Evolutionary conservation across 2,329 filamentous ascomycete genomes (phyloP).

Genomic region (Monosporascus sp.): DNA sequence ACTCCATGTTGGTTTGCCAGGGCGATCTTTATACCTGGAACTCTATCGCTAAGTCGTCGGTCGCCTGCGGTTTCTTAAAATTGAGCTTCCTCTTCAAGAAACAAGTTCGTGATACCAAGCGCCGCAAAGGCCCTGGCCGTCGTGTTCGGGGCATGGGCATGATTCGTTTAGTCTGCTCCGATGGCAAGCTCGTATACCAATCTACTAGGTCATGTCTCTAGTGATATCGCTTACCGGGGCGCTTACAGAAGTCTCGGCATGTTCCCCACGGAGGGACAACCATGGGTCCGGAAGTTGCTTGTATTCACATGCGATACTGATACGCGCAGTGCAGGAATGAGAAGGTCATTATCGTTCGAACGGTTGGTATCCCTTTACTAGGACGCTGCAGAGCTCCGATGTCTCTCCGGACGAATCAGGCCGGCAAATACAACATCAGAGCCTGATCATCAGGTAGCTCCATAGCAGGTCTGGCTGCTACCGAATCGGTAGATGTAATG

Average conservation of each 20-base stretch:
- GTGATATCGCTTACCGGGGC: neutral
- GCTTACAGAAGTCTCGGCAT: neutral
- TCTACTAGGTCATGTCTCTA: neutral
- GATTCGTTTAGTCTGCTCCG: neutral
- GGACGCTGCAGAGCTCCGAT: neutral
- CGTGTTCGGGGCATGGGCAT: neutral
- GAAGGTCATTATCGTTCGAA: neutral
- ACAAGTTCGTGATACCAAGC: slow-evolving; percentile 12
- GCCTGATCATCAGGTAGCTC: neutral
- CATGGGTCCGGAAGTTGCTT: neutral
- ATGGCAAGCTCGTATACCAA: neutral
- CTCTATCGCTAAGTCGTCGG: neutral
- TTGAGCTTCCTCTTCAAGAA: slow-evolving; percentile 26
- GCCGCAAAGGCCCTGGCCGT: neutral
- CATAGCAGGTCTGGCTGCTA: neutral
- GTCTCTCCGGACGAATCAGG: neutral
- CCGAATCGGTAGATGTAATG: neutral
- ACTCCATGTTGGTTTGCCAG: slow-evolving; percentile 8
- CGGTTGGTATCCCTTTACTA: neutral
- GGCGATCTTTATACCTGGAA: slow-evolving; percentile 18
- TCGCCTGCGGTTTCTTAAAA: neutral
- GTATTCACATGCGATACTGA: neutral
- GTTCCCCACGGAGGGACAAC: neutral
- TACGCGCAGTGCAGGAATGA: neutral
- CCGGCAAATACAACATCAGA: neutral